These are phyloP conservation scores for Cyberlindnera mycetangii DNA, from an alignment of 805 yeast species.

Conservation along the genomic window DNA sequence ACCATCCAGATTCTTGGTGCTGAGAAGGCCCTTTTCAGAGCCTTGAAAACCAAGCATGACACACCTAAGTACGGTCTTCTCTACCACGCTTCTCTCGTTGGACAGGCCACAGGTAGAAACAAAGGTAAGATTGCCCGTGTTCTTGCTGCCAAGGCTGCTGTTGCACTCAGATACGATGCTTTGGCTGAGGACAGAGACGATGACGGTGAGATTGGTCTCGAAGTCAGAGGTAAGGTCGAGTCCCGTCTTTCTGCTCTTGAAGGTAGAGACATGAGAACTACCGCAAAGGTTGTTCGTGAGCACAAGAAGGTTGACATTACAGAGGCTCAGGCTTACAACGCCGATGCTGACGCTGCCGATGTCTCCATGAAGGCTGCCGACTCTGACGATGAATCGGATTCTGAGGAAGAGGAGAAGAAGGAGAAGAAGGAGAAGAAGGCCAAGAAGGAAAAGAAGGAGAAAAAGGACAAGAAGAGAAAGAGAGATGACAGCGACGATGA, in stretches of 20 bases:
- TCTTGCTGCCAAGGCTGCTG: slow-evolving; percentile 97
- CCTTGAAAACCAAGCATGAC: slow-evolving; percentile 96
- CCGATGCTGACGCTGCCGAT: slow-evolving; percentile 75
- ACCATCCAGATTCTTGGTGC: slow-evolving; percentile 98
- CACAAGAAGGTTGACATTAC: slow-evolving; percentile 83
- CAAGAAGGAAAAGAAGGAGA: slow-evolving; percentile 33
- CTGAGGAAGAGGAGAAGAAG: slow-evolving; percentile 35
- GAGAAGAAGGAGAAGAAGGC: slow-evolving; percentile 35
- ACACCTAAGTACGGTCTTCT: slow-evolving; percentile 97
- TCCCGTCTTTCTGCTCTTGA: slow-evolving; percentile 90
- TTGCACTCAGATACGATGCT: slow-evolving; percentile 94
- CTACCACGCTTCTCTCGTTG: slow-evolving; percentile 95
- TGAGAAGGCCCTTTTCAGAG: slow-evolving; percentile 98
- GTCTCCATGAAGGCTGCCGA: slow-evolving; percentile 31
- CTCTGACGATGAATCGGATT: slow-evolving; percentile 38
- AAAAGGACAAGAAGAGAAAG: slow-evolving; percentile 35
- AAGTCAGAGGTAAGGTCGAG: slow-evolving; percentile 91
- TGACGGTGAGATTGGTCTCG: slow-evolving; percentile 88
- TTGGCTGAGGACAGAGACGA: slow-evolving; percentile 96
- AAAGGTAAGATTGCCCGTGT: slow-evolving; percentile 99
- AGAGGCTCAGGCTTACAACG: slow-evolving; percentile 86
- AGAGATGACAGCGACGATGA: slow-evolving; percentile 30
- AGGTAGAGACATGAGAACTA: slow-evolving; percentile 93
- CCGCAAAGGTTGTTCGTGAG: slow-evolving; percentile 77
- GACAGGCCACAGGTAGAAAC: slow-evolving; percentile 97